phyloP scores from a whole-genome alignment of 495 filamentous ascomycete genomes.

The Bryoglossum gracile region DNA sequence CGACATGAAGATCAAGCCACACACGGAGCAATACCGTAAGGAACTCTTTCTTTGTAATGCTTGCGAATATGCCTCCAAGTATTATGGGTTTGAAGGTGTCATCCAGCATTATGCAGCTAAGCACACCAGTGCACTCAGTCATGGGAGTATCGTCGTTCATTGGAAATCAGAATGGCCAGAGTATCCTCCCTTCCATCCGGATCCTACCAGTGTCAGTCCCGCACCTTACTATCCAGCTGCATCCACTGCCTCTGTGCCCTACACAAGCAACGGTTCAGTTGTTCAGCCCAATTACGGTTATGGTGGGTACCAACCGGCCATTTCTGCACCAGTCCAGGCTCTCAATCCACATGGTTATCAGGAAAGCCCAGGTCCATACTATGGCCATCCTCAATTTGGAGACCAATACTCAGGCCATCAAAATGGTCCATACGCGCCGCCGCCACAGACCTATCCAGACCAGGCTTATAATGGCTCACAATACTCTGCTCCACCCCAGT shows the following conservation, averaged over 20 bases:
- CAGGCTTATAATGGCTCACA: conserved; percentile 17
- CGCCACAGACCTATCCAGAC: conserved; percentile 22
- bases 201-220: conserved; percentile 30
- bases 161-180: conserved; percentile 78
- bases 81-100: conserved; percentile 67
- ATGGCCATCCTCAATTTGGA: conserved; percentile 31
- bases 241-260: conserved; percentile 15
- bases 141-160: conserved; percentile 60
- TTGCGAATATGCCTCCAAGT: conserved; percentile 53
- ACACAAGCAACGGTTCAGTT: conserved; percentile 7
- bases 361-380: conserved; percentile 32
- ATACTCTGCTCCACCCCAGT: conserved; percentile 15
- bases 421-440: conserved; percentile 32
- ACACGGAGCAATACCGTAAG: conserved; percentile 52
- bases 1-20: conserved; percentile 63
- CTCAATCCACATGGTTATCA: conserved; percentile 29
- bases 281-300: conserved; percentile 24
- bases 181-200: conserved; percentile 57
- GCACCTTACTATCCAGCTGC: conserved; percentile 18
- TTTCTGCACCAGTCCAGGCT: conserved; percentile 15
- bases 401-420: conserved; percentile 30
- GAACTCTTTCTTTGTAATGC: conserved; percentile 70
- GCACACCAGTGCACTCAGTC: conserved; percentile 60
- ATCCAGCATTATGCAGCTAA: conserved; percentile 78
- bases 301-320: conserved; percentile 31